phyloP scores from a whole-genome alignment of 169 alveolate species.

The Perkinsus chesapeaki region DNA sequence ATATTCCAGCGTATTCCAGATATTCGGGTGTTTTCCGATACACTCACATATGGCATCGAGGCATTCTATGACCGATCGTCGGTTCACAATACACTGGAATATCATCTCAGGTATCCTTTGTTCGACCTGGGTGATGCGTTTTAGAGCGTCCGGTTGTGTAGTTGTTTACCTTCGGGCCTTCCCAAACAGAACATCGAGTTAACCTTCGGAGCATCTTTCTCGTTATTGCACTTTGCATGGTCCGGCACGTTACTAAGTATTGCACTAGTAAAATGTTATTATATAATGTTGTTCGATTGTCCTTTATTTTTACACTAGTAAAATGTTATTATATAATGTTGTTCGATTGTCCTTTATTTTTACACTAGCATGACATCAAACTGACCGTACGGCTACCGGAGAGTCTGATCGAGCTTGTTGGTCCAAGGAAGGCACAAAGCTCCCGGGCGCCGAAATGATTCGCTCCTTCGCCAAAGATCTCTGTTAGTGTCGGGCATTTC shows the following conservation, averaged over 20 bases:
- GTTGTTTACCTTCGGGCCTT: too few relatives aligned
- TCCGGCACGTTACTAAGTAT: not conserved
- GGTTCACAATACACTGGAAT: not conserved
- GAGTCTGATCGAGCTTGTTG: not conserved
- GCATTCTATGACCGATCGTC: not conserved
- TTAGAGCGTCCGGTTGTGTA: not conserved
- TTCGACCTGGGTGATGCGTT: too few relatives aligned
- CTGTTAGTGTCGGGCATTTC: not conserved
- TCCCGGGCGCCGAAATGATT: not conserved
- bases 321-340: not conserved
- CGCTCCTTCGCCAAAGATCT: not conserved
- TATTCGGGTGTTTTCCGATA: not conserved
- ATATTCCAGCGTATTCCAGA: not conserved
- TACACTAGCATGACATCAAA: not conserved
- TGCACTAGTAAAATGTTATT: not conserved
- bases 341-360: not conserved
- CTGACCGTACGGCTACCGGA: not conserved
- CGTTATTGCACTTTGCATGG: not conserved
- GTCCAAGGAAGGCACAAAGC: not conserved
- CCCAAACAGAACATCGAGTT: too few relatives aligned
- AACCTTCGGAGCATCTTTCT: not conserved
- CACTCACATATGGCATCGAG: not conserved
- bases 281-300: not conserved
- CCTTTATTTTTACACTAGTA: not conserved
- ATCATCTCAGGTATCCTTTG: not conserved